Evolutionary conservation across 495 filamentous ascomycete genomes (phyloP), one percentile per base, ranked within the genome.

Genomic region (Hyaloscypha hepaticicola): DNA sequence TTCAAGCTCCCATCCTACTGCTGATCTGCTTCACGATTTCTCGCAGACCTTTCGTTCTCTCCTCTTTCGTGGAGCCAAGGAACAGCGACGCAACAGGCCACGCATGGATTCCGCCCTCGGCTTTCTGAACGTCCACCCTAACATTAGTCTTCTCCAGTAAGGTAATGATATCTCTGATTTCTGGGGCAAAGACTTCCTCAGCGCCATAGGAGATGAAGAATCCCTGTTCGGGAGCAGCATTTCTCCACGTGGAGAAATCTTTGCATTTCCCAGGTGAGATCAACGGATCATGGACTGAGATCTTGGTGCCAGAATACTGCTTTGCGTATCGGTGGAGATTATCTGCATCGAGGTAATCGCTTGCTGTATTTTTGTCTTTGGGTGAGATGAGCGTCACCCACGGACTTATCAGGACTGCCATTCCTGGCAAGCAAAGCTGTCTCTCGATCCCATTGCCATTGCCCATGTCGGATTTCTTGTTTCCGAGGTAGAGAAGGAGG

Each of bases 21-120:
- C 41, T 56, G 16, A 68, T 64, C 55, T 55, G 55, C 55, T 45
- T 57, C 24, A 82, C 83, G 52, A 91, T 77, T 67, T 75, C 70
- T 58, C 72, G 77, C 65, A 93, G 69, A 12, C 87, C 88, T 50
- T 79, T 79, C 65, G 81, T 74, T 64, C 90, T 76, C 72, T 83
- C 78, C n/a, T 78, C 76, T 50, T 74, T 71, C 25, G 78, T 81
- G 50, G 78, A 77, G 57, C 84, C 84, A 21, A 92, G 74, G 71
- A 91, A 93, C 50, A 92, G 70, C 33, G 80, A 81, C 19, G 86
- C 89, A 27, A 93, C 86, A 16, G 90, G 90, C 90, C 90, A 93
- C 12, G 88, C 89, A 76, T 93, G 90, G 61, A 92, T 85, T 24
- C 82, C 86, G 5, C 83, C 87, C 29, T 65, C 31, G 38, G 77